These are phyloP conservation scores for Aspergillus brasiliensis DNA, from an alignment of 2,329 filamentous ascomycete species.

Conservation along the genomic window DNA sequence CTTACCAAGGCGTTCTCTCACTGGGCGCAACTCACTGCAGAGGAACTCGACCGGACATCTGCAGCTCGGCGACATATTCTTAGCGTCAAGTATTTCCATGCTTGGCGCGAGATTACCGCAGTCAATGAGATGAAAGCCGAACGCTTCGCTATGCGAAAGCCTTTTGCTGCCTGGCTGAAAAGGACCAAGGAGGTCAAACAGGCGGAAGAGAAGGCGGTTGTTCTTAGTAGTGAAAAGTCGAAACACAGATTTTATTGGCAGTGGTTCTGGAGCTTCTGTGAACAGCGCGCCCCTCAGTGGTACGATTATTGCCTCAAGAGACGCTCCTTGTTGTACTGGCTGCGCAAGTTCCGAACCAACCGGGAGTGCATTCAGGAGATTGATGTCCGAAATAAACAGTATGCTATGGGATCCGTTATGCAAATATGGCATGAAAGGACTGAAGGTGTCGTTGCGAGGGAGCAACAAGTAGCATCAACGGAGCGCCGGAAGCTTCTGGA, in stretches of 20 bases:
- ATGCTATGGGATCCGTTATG: conserved; percentile 31
- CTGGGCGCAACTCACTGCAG: conserved; percentile 67
- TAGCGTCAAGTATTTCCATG: conserved; percentile 67
- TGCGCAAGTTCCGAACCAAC: conserved; percentile 42
- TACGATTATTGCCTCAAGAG: conserved; percentile 44
- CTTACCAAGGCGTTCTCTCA: conserved; percentile 66
- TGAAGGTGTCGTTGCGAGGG: conserved; percentile 28
- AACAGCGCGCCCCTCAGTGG: conserved; percentile 47
- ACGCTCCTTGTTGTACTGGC: conserved; percentile 44
- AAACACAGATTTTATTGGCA: conserved; percentile 41
- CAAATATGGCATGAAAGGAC: conserved; percentile 39
- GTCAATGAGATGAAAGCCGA: conserved; percentile 59
- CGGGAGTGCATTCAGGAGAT: conserved; percentile 44
- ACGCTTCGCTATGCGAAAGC: conserved; percentile 56
- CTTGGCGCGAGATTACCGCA: conserved; percentile 67
- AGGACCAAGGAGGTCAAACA: conserved; percentile 41
- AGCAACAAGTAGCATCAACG: conserved; percentile 34
- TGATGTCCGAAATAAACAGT: conserved; percentile 32
- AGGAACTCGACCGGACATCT: conserved; percentile 67
- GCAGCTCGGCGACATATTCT: conserved; percentile 72
- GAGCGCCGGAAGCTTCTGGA: conserved; percentile 38
- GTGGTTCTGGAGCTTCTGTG: conserved; percentile 50
- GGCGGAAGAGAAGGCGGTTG: conserved; percentile 37
- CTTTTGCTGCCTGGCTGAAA: conserved; percentile 56
- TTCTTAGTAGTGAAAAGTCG: conserved; percentile 32